Base-by-base conservation (phyloP, 2,329 filamentous ascomycete species). In the Fusarium sp. region DNA sequence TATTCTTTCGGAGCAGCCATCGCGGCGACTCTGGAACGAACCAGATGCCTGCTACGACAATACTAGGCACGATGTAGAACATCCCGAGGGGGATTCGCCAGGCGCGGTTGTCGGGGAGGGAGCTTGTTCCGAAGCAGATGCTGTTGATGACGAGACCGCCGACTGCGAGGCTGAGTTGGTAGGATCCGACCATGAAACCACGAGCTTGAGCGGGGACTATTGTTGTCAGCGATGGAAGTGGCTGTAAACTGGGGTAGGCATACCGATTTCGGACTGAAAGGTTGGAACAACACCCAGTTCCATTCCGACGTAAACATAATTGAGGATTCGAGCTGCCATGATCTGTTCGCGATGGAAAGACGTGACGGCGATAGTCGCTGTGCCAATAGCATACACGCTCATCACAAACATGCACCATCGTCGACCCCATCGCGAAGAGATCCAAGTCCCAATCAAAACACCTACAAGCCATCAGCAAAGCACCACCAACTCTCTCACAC, bases 171-270 rank as follows among this genome's bases (percentile, higher is more conserved):
- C 78, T 78, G 10, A 82, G 64, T 48, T 83, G 81, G 63, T 83
- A 84, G 1, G 81, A 78, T 13, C 79, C 80, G 6, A 83, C 81
- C 26, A 79, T 77, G 24, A 82, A 75, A 0, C 82, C 82, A 35
- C 82, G 79, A 6, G 77, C 73, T 13, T 69, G 61, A 1, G 78
- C 76, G 0, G 81, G 82, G 0, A 81, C 79, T 77, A 1, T 10
- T 6, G 3, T 7, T 17, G 6, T 18, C 4, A n/a, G 18, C 7
- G 12, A 53, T 28, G 38, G 15, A 26, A 32, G 5, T 7, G 32
- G 6, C 2, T 18, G 1, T 20, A 6, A 3, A 3, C 10, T 6
- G 10, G 3, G 12, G 14, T 26, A 20, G 10, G 5, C 66, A 0
- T 38, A 78, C 73, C 73, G 13, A 82, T 79, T 39, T 83, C 82